phyloP scores from a whole-genome alignment of 2,329 filamentous ascomycete genomes.

The Aspergillus sergii region DNA sequence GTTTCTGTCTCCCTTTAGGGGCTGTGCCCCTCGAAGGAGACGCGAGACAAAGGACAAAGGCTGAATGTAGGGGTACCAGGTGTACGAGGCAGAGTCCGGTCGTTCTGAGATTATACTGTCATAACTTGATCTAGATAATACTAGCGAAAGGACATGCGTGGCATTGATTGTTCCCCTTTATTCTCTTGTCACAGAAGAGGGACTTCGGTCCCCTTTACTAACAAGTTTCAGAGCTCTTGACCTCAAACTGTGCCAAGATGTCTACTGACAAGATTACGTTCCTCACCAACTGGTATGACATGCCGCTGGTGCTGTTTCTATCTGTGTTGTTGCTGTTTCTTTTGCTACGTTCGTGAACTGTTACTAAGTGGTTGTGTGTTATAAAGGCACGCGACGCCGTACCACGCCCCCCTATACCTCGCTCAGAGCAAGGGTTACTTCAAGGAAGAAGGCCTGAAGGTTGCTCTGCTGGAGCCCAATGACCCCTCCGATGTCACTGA shows the following conservation, averaged over 20 bases:
- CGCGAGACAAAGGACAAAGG: conserved; percentile 7
- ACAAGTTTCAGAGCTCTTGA: conserved; percentile 32
- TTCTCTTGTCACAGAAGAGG: conserved; percentile 25
- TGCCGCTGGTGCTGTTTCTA: conserved; percentile 11
- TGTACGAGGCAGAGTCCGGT: conserved; percentile 16
- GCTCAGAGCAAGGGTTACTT: conserved; percentile 76
- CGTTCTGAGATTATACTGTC: conserved; percentile 76
- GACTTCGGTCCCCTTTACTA: conserved; percentile 20
- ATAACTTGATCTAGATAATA: conserved; percentile 87
- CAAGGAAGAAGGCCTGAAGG: conserved; percentile 74
- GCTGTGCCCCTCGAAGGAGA: neutral
- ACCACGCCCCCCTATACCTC: conserved; percentile 77
- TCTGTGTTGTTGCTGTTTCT: conserved; percentile 9
- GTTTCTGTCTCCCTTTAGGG: conserved; percentile 2
- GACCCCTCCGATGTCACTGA: conserved; percentile 82
- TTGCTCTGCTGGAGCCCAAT: conserved; percentile 75
- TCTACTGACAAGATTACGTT: conserved; percentile 84
- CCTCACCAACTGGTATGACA: conserved; percentile 75
- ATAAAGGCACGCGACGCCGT: conserved; percentile 75
- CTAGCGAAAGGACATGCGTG: conserved; percentile 87
- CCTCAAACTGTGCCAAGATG: conserved; percentile 59
- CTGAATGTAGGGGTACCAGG: conserved; percentile 34
- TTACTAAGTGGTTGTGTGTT: conserved; percentile 31
- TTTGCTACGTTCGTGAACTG: conserved; percentile 9
- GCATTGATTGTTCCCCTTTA: conserved; percentile 52